phyloP scores from a whole-genome alignment of 75 land plant genomes.

The Pseudotsuga menziesii region DNA sequence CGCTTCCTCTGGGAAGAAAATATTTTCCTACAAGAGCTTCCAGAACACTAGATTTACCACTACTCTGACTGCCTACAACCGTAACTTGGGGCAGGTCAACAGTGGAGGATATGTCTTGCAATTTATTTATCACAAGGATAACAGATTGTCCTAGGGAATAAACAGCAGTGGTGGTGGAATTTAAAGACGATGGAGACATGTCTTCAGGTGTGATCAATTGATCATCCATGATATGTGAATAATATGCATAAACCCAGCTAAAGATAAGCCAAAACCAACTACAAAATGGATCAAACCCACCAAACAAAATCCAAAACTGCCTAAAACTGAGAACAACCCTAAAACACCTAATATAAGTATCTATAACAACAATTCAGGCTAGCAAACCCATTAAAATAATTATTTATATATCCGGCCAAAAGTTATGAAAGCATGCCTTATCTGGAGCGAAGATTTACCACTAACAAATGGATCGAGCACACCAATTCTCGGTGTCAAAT shows the following conservation, averaged over 20 bases:
- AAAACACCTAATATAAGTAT: not conserved
- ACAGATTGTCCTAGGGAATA: slow-evolving; percentile 54
- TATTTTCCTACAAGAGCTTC: slow-evolving; percentile 88
- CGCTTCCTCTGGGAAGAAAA: slow-evolving; percentile 73
- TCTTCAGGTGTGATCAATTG: not conserved
- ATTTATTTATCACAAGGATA: slow-evolving; percentile 84
- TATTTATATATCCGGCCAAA: no score
- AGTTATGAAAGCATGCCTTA: not conserved
- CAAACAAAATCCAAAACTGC: not conserved
- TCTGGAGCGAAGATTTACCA: not conserved
- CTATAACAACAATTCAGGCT: not conserved
- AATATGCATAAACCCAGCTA: not conserved
- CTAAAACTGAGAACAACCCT: not conserved
- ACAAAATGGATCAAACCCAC: not conserved
- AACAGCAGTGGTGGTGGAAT: not conserved
- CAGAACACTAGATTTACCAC: slow-evolving; percentile 92
- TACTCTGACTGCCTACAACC: slow-evolving; percentile 92
- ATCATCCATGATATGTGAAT: not conserved
- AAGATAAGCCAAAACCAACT: not conserved
- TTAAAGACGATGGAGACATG: not conserved
- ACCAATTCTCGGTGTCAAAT: no score
- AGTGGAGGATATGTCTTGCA: slow-evolving; percentile 80
- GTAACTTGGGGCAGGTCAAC: slow-evolving; percentile 91
- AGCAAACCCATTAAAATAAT: not conserved
- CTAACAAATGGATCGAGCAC: not conserved